Base-by-base conservation (phyloP, 2,329 filamentous ascomycete genomes). In the Hawksworthiomyces lignivorus region DNA sequence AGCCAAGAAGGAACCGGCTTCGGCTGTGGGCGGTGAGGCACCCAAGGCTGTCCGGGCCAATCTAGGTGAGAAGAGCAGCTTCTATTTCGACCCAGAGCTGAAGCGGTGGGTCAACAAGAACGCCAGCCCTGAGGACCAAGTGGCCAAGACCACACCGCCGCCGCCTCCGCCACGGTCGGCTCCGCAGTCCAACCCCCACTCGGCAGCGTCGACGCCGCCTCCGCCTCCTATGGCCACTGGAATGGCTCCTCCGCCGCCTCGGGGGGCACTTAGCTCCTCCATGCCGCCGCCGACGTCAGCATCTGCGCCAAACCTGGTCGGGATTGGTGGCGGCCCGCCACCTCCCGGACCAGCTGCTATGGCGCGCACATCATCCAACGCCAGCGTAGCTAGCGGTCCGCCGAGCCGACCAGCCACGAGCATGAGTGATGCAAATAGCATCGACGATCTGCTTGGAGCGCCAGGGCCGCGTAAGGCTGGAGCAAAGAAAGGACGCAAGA, bases 31-130 rank as follows among this genome's bases (percentile, higher is more conserved):
- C 24, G 35, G 27, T 7, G 59, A 63, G n/a, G 60, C 69, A 5
- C 72, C 71, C 56, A 82, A 82, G 56, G 68, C 89, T n/a, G 86
- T 96, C 60, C 80, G 78, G 53, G 92, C 94, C 48, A 98, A 98
- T 56, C 75, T 98, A 8, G 94, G 90, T 47, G 94, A 98, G 62
- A 80, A 92, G 56, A 95, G 80, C 61, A 87, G 81, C 34, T 96
- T 98, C 62, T 83, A 90, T 52, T 98, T 92, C 56, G 92, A 98
- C 57, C 84, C 88, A 3, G 86, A 96, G n/a, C 75, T 95, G 39
- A 94, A 94, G 69, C 88, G 92, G 59, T 98, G 94, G 94, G 73
- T 98, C 59, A 97, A 98, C 69, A 96, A 96, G 70, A 96, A 95
- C 59, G 78, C 79, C 10, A 82, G 82, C 11, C 74, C 77, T 7